phyloP scores from a whole-genome alignment of 169 alveolate species.

The Plasmodium knowlesi region DNA sequence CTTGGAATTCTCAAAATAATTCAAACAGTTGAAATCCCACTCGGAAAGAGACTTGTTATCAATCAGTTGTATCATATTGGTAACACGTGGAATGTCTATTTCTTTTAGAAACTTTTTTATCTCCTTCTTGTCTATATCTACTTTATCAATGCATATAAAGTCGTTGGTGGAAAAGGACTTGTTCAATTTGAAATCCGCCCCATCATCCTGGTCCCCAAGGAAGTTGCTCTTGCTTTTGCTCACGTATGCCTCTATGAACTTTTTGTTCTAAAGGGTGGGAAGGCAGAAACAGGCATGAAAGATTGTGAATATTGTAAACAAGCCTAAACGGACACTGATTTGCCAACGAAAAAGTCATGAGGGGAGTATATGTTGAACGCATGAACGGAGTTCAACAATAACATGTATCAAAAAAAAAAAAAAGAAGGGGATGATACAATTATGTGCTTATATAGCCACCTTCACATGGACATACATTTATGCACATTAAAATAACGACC shows the following conservation, averaged over 20 bases:
- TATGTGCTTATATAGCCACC: neutral
- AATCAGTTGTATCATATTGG: conserved; percentile 32
- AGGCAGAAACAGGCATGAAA: neutral
- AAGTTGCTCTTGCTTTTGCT: conserved; percentile 49
- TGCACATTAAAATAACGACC: neutral
- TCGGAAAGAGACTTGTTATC: conserved; percentile 62
- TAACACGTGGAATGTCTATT: conserved; percentile 40
- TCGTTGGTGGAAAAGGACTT: conserved; percentile 32
- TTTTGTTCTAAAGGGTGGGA: conserved; percentile 27
- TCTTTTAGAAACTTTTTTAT: conserved; percentile 60
- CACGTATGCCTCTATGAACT: conserved; percentile 73
- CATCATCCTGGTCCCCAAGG: conserved; percentile 9
- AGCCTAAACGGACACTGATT: neutral
- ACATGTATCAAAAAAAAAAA: neutral
- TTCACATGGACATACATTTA: neutral
- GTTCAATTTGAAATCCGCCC: conserved; percentile 21
- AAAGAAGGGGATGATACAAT: neutral
- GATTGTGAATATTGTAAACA: too few species aligned
- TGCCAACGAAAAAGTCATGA: neutral
- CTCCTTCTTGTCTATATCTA: conserved; percentile 58
- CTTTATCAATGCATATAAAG: conserved; percentile 40
- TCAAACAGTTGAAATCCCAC: conserved; percentile 83
- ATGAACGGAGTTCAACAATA: neutral
- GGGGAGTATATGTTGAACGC: neutral
- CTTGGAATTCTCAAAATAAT: conserved; percentile 71